Evolutionary conservation across 306 rosid genomes (phyloP).

Genomic region (Elaeagnus macrophylla): DNA sequence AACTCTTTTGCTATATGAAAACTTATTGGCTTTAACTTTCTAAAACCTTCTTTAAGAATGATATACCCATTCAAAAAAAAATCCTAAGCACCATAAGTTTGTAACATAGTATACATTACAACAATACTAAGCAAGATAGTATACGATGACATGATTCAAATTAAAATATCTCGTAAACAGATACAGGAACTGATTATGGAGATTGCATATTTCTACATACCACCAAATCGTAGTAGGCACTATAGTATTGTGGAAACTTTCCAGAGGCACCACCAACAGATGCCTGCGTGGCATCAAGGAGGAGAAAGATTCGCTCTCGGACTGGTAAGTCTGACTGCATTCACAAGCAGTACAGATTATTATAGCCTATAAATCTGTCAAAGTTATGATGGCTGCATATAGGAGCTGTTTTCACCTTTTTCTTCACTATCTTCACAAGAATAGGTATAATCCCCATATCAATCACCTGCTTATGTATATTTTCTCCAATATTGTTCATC

Average conservation of each 20-base stretch:
- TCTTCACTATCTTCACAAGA: slow-evolving; percentile 90
- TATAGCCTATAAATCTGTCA: too few relatives aligned
- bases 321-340: slow-evolving; percentile 81
- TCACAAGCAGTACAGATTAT: slow-evolving; percentile 8
- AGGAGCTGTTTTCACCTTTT: slow-evolving; percentile 51
- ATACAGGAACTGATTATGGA: too few relatives aligned
- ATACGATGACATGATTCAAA: too few relatives aligned
- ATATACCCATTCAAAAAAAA: too few relatives aligned
- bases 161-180: neutral
- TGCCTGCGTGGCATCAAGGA: slow-evolving; percentile 92
- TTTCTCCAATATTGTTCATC: slow-evolving; percentile 90
- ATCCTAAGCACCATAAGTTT: too few relatives aligned
- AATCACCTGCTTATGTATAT: slow-evolving; percentile 74
- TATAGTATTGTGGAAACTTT: slow-evolving; percentile 84
- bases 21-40: too few relatives aligned
- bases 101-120: too few relatives aligned
- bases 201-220: slow-evolving; percentile 35
- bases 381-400: too few relatives aligned
- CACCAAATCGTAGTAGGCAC: slow-evolving; percentile 85
- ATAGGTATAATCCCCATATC: slow-evolving; percentile 64
- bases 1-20: too few relatives aligned
- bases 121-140: too few relatives aligned
- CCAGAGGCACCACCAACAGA: slow-evolving; percentile 97
- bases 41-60: too few relatives aligned
- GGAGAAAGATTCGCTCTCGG: slow-evolving; percentile 84